phyloP scores from a whole-genome alignment of 1,284 basidiomycete species.

The Marasmius fiardii region DNA sequence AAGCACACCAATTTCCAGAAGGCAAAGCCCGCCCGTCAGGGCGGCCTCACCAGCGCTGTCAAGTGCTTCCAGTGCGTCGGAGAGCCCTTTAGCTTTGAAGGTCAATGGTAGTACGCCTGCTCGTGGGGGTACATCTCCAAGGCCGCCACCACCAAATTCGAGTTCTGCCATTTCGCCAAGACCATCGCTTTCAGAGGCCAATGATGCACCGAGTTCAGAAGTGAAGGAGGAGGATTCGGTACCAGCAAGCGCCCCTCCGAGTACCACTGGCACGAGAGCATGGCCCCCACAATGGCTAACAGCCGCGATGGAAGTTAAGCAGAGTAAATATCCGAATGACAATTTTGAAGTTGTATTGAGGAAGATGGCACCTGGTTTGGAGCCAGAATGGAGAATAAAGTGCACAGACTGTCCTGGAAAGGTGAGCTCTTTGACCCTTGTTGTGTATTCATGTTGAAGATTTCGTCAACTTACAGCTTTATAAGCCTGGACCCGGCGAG shows the following conservation, averaged over 20 bases:
- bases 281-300: slow-evolving; percentile 73
- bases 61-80: slow-evolving; percentile 63
- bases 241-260: background rate
- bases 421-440: slow-evolving; percentile 40
- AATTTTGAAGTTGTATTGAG: slow-evolving; percentile 76
- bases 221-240: background rate
- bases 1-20: slow-evolving; percentile 26
- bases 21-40: slow-evolving; percentile 39
- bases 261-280: background rate
- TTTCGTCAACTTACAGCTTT: slow-evolving; percentile 52
- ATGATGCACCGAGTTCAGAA: background rate
- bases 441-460: slow-evolving; percentile 16
- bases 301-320: slow-evolving; percentile 60
- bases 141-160: slow-evolving; percentile 8
- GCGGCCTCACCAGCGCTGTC: slow-evolving; percentile 61
- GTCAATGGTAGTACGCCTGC: slow-evolving; percentile 33
- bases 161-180: background rate
- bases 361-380: slow-evolving; percentile 45
- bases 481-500: slow-evolving; percentile 91
- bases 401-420: slow-evolving; percentile 95
- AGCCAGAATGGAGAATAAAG: slow-evolving; percentile 87
- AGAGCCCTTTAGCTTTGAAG: slow-evolving; percentile 62
- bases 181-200: background rate
- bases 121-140: slow-evolving; percentile 3
- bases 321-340: slow-evolving; percentile 78